phyloP scores from a whole-genome alignment of 148 eudicot genomes.

The Fagopyrum homotropicum region DNA sequence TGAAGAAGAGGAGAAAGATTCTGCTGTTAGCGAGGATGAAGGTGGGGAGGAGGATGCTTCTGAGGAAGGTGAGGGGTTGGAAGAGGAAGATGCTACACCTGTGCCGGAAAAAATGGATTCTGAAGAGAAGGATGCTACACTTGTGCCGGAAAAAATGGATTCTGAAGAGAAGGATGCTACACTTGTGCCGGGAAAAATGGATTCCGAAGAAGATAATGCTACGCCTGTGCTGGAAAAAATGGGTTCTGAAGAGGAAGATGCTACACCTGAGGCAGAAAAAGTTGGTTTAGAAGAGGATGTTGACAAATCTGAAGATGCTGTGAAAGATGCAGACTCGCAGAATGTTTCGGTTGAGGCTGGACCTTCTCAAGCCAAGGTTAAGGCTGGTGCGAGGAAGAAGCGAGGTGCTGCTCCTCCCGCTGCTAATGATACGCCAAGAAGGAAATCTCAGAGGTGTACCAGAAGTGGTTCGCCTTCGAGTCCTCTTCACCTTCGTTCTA shows the following conservation, averaged over 20 bases:
- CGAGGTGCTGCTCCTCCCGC: conserved; percentile 12
- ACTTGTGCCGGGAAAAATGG: too few relatives aligned
- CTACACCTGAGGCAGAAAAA: not conserved
- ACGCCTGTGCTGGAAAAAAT: too few relatives aligned
- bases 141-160: not conserved
- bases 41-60: conserved; percentile 17
- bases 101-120: conserved; percentile 2
- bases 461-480: conserved; percentile 44
- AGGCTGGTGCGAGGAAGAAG: conserved; percentile 23
- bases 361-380: not conserved
- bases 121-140: conserved; percentile 11
- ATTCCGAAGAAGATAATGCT: not conserved
- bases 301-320: not conserved
- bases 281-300: not conserved
- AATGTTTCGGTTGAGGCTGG: not conserved
- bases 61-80: conserved; percentile 12
- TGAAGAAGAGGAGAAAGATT: conserved; percentile 33
- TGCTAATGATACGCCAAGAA: conserved; percentile 15
- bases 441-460: conserved; percentile 22
- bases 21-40: conserved; percentile 18
- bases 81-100: conserved; percentile 20
- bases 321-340: not conserved
- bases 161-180: conserved; percentile 14
- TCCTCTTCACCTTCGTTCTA: conserved; percentile 30
- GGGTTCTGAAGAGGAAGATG: not conserved